phyloP scores from a whole-genome alignment of 2,329 filamentous ascomycete genomes.

The Arthrobotrys entomopaga region DNA sequence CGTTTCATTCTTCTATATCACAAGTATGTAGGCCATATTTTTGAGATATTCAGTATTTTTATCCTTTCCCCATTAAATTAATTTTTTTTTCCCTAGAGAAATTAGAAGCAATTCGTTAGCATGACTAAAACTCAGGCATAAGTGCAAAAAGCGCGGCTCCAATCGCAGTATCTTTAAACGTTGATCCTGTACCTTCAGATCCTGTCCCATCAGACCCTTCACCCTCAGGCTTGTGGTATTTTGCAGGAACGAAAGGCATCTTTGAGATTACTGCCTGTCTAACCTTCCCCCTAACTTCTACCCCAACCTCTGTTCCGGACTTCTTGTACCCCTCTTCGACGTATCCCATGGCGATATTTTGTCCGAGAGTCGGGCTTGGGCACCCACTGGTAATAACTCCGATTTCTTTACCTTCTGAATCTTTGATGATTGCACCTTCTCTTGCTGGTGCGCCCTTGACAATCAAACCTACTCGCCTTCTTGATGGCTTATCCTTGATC shows the following conservation, averaged over 20 bases:
- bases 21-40: no score
- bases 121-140: neutral
- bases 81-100: no score
- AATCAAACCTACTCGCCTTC: slow-evolving; percentile 81
- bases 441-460: slow-evolving; percentile 88
- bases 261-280: slow-evolving; percentile 80
- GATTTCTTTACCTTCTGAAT: slow-evolving; percentile 71
- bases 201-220: neutral
- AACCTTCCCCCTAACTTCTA: slow-evolving; percentile 79
- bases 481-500: slow-evolving; percentile 65
- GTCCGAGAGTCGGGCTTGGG: slow-evolving; percentile 83
- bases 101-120: neutral
- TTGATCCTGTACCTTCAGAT: neutral
- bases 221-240: slow-evolving; percentile 71
- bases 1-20: neutral
- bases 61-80: no score
- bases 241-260: slow-evolving; percentile 87
- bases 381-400: slow-evolving; percentile 89
- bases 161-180: neutral
- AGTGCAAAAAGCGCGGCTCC: neutral
- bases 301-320: slow-evolving; percentile 80
- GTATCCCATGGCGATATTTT: slow-evolving; percentile 97
- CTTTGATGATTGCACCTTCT: slow-evolving; percentile 83
- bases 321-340: slow-evolving; percentile 84
- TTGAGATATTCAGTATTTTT: no score